These are phyloP conservation scores for Sphagnum magellanicum DNA, from an alignment of 228 moss, liverwort and hornwort genomes.

Conservation along the genomic window DNA sequence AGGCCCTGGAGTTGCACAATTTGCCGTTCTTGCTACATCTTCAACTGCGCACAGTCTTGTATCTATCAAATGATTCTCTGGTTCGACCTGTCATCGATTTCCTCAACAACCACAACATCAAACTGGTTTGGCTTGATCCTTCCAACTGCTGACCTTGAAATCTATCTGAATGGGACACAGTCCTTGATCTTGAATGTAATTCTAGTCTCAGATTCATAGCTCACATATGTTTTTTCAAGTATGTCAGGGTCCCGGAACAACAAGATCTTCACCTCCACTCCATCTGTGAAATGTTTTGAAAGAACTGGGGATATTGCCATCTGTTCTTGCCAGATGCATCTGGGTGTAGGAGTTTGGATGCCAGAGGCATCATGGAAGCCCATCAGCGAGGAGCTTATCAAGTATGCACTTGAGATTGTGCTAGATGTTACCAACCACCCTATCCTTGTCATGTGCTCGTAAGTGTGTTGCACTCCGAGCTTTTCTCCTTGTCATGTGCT, in stretches of 20 bases:
- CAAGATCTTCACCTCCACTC: no score
- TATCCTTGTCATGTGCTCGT: constrained; percentile 97
- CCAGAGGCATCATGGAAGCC: constrained; percentile 94
- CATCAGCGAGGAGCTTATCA: constrained; percentile 95
- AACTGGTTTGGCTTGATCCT: constrained; percentile 18
- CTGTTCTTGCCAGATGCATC: constrained; percentile 49
- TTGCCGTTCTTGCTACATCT: constrained; percentile 82
- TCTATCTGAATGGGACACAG: not conserved
- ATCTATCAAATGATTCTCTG: constrained; percentile 68
- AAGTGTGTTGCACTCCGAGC: constrained; percentile 19
- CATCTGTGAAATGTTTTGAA: no score
- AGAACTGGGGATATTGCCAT: no score
- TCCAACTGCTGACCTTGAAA: not conserved
- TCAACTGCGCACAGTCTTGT: constrained; percentile 74
- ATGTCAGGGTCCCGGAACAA: no score
- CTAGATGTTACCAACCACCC: constrained; percentile 92
- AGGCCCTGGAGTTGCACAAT: constrained; percentile 73
- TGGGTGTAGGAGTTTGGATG: constrained; percentile 82
- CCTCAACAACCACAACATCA: constrained; percentile 55
- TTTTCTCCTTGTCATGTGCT: not conserved
- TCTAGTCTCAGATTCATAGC: no score
- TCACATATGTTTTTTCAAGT: no score
- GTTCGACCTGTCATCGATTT: constrained; percentile 61
- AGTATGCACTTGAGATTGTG: constrained; percentile 90
- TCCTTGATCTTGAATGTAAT: no score